Conservation (phyloP, 306 rosid genomes). For the Elaeagnus macrophylla region DNA sequence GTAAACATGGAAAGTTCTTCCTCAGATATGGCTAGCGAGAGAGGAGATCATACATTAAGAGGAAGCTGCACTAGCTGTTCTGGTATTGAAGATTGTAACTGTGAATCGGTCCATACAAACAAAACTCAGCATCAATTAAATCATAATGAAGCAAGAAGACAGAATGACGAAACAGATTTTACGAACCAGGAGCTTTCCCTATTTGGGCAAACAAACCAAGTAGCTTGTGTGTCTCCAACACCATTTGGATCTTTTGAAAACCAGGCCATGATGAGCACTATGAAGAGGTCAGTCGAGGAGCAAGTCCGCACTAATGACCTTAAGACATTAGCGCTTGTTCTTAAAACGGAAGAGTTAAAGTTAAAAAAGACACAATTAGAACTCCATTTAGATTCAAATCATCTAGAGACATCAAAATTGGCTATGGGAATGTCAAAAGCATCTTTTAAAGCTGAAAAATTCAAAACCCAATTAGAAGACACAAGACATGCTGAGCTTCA, state of each 20-base stretch:
- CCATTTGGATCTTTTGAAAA: constrained; percentile 23
- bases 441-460: constrained; percentile 60
- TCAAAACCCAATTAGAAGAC: constrained; percentile 73
- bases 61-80: constrained; percentile 24
- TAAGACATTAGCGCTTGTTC: constrained; percentile 48
- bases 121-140: constrained; percentile 23
- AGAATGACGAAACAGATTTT: constrained; percentile 25
- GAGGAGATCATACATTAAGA: constrained; percentile 19
- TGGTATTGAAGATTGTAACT: constrained; percentile 24
- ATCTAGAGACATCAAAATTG: constrained; percentile 55
- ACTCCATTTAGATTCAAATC: constrained; percentile 40
- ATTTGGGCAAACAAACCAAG: constrained; percentile 34
- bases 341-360: constrained; percentile 35
- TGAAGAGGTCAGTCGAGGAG: constrained; percentile 50
- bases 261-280: constrained; percentile 21
- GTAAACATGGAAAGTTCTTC: constrained; percentile 18
- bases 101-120: constrained; percentile 8
- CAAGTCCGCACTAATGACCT: constrained; percentile 73
- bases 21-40: constrained; percentile 19
- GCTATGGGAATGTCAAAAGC: constrained; percentile 62
- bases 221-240: constrained; percentile 28
- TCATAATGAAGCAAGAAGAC: constrained; percentile 29
- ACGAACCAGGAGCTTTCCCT: constrained; percentile 32
- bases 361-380: constrained; percentile 48
- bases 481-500: constrained; percentile 54